Percentiles rank a stretch among this genome's conserved stretches.
phyloP scores from a whole-genome alignment of 768 basidiomycete species.

The Lentinula guzmanii region DNA sequence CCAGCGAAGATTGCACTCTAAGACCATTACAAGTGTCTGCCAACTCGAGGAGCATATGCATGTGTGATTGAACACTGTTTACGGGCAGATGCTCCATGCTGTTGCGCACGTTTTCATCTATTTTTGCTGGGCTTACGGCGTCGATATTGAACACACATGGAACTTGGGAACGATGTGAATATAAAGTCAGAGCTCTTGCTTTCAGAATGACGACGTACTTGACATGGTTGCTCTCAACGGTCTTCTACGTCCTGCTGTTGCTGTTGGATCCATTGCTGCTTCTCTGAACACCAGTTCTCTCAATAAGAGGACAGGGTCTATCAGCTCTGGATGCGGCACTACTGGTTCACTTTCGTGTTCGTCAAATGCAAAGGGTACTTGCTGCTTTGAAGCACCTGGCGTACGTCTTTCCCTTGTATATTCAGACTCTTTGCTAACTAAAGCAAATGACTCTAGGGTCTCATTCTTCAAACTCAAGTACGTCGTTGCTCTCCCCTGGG shows the following conservation, averaged over 20 bases:
- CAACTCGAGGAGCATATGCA: neutral
- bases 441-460: constrained; percentile 34
- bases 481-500: neutral
- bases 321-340: constrained; percentile 48
- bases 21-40: neutral
- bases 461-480: constrained; percentile 52
- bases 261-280: neutral
- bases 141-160: neutral
- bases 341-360: constrained; percentile 48
- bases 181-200: neutral
- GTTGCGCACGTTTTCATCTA: neutral
- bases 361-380: constrained; percentile 36
- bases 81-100: neutral
- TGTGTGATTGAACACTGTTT: neutral
- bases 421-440: neutral
- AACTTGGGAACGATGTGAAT: neutral
- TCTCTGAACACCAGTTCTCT: neutral
- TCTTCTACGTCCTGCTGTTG: neutral
- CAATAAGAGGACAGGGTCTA: constrained; percentile 7
- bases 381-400: constrained; percentile 65
- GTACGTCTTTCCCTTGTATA: constrained; percentile 28
- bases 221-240: neutral
- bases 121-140: neutral
- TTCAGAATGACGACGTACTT: neutral
- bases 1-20: neutral